Evolutionary conservation across 306 rosid genomes (phyloP).

Genomic region (Hippophae rhamnoides): DNA sequence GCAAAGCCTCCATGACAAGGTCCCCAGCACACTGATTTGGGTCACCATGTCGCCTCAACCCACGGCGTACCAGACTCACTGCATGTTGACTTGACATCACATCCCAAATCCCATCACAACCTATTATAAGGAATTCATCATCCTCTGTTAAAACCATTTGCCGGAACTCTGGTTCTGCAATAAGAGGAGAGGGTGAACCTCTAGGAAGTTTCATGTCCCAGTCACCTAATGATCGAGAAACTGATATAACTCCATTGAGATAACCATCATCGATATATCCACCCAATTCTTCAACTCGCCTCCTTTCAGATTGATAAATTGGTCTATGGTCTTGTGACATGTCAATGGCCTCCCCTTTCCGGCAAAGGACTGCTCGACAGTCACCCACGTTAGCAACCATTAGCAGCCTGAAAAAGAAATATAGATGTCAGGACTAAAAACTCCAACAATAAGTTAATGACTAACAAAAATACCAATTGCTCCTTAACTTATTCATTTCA

Average conservation of each 20-base stretch:
- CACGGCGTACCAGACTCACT: conserved; percentile 62
- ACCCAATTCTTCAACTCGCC: conserved; percentile 72
- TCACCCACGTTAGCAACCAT: conserved; percentile 97
- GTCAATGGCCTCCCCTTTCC: conserved; percentile 84
- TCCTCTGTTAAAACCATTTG: conserved; percentile 64
- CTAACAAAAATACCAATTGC: too few species aligned
- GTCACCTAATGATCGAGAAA: conserved; percentile 84
- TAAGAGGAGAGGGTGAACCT: conserved; percentile 72
- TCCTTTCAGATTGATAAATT: conserved; percentile 51
- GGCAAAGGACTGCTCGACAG: conserved; percentile 92
- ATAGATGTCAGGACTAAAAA: background rate
- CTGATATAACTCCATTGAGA: conserved; percentile 81
- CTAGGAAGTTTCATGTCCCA: conserved; percentile 92
- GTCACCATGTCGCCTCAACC: conserved; percentile 67
- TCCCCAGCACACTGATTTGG: conserved; percentile 78
- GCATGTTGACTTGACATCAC: conserved; percentile 89
- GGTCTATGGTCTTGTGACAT: conserved; percentile 97
- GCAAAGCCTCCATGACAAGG: conserved; percentile 73
- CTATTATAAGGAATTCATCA: conserved; percentile 93
- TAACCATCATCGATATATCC: conserved; percentile 76
- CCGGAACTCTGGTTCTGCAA: conserved; percentile 82
- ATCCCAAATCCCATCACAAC: conserved; percentile 98
- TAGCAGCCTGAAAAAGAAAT: conserved; percentile 46
- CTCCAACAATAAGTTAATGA: too few species aligned
- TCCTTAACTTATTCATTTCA: too few species aligned